A percentile compares a stretch with the other conserved stretches of the same genome.
These are phyloP conservation scores for Chimonanthus salicifolius DNA, from an alignment of 164 flowering plant genomes.

Conservation along the genomic window DNA sequence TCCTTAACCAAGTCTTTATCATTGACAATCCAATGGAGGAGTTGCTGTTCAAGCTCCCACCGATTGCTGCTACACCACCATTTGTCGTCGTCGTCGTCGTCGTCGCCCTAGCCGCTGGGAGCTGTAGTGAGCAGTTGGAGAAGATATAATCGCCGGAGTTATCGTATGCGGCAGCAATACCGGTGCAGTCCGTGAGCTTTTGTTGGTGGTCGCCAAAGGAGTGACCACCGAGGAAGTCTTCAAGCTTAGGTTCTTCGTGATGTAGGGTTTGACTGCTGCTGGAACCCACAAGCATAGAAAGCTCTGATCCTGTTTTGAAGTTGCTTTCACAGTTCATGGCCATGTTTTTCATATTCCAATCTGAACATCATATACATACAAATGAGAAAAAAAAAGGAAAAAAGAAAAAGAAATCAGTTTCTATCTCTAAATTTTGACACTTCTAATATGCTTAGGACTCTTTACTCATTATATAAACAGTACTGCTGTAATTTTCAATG, in stretches of 20 bases:
- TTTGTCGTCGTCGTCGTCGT: not conserved
- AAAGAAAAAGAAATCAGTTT: slow-evolving; percentile 4
- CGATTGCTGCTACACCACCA: not conserved
- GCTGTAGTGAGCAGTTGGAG: slow-evolving; percentile 31
- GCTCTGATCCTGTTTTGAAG: slow-evolving; percentile 39
- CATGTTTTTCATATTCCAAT: slow-evolving; percentile 41
- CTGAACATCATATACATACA: slow-evolving; percentile 23
- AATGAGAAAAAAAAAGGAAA: slow-evolving; percentile 4
- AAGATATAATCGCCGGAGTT: slow-evolving; percentile 28
- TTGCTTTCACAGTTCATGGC: slow-evolving; percentile 21
- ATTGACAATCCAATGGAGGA: slow-evolving; percentile 68
- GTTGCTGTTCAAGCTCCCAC: slow-evolving; percentile 9
- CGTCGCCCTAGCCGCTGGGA: slow-evolving; percentile 9
- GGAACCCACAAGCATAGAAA: slow-evolving; percentile 40
- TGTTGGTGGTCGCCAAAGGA: slow-evolving; percentile 33
- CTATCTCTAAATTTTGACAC: too few relatives aligned
- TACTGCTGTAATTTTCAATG: too few relatives aligned
- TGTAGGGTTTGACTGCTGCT: slow-evolving; percentile 30
- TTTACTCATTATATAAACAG: too few relatives aligned
- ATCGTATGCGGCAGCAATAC: slow-evolving; percentile 12
- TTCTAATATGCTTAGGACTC: too few relatives aligned
- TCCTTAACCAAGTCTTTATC: slow-evolving; percentile 93
- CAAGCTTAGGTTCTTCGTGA: slow-evolving; percentile 67
- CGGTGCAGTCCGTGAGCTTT: slow-evolving; percentile 18
- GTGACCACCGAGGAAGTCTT: slow-evolving; percentile 66